These are phyloP conservation scores for Xerocomus nothofagi DNA, from an alignment of 1,284 basidiomycete genomes.

Conservation along the genomic window DNA sequence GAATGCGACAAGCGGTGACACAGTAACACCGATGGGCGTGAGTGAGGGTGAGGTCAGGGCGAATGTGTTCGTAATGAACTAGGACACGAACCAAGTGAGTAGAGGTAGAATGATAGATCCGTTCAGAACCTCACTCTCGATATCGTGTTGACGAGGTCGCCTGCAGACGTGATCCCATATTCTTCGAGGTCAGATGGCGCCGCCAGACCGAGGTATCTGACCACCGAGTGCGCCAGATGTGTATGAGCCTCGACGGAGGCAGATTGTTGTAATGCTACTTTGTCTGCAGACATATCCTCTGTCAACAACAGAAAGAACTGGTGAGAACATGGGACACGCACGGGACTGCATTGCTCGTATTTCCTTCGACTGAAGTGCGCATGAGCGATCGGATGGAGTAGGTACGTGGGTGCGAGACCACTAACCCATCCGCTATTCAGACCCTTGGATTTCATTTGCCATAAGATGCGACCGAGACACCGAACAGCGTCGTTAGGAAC, in stretches of 20 bases:
- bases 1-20: conserved; percentile 78
- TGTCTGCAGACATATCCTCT: conserved; percentile 45
- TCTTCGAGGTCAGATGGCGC: conserved; percentile 57
- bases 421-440: conserved; percentile 58
- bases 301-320: conserved; percentile 1
- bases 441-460: conserved; percentile 60
- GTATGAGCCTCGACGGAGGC: conserved; percentile 56
- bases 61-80: conserved; percentile 91
- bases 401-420: conserved; percentile 24
- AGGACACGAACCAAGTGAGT: conserved; percentile 2
- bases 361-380: conserved; percentile 53
- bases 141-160: conserved; percentile 67
- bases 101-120: background rate
- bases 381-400: background rate
- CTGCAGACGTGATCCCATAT: conserved; percentile 56
- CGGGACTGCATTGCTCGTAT: conserved; percentile 75
- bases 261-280: conserved; percentile 39
- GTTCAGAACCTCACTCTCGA: conserved; percentile 54
- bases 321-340: conserved; percentile 38
- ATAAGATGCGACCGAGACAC: conserved; percentile 74
- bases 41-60: conserved; percentile 77
- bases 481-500: conserved; percentile 74
- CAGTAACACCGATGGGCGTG: conserved; percentile 75
- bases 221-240: conserved; percentile 67
- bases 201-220: conserved; percentile 61